These are phyloP conservation scores for Leptographium wingfieldii DNA, from an alignment of 2,329 filamentous ascomycete genomes.

Conservation along the genomic window DNA sequence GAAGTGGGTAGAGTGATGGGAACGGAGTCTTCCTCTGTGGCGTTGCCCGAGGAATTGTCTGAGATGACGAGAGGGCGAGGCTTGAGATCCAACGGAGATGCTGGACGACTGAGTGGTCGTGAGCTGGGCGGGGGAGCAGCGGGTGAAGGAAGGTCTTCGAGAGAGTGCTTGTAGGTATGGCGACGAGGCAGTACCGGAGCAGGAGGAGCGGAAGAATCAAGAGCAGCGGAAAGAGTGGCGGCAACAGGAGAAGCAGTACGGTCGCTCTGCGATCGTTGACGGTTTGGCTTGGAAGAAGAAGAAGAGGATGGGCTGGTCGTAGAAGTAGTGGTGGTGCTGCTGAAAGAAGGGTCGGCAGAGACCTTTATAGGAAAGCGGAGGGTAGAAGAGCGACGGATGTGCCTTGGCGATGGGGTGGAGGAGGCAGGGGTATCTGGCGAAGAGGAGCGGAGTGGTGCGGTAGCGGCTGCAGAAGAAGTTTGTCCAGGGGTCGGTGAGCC, in stretches of 20 bases:
- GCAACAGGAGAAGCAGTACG: conserved; percentile 3
- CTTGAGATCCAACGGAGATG: conserved; percentile 1
- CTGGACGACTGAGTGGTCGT: not conserved
- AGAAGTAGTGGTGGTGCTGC: not conserved
- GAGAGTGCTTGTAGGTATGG: conserved; percentile 8
- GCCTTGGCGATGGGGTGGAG: conserved; percentile 3
- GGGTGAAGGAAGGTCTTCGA: conserved; percentile 9
- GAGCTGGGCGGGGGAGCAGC: not conserved
- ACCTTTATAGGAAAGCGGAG: conserved; percentile 12
- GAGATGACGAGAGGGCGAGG: conserved; percentile 1
- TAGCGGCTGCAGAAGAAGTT: not conserved
- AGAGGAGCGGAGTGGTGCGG: not conserved
- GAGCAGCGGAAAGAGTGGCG: not conserved
- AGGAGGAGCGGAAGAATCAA: not conserved
- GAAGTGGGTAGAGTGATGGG: not conserved
- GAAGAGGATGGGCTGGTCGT: not conserved
- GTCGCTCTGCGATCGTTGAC: conserved; percentile 11
- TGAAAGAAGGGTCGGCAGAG: conserved; percentile 6
- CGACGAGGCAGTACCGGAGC: not conserved
- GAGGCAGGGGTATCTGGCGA: not conserved
- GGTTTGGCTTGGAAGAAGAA: conserved; percentile 1
- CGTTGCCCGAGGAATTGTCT: not conserved
- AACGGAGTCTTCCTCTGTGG: not conserved
- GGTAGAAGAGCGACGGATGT: conserved; percentile 10
- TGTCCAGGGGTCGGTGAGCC: conserved; percentile 3